phyloP scores from a whole-genome alignment of 2,329 filamentous ascomycete species.

The Aotearoamyces nothofagi region DNA sequence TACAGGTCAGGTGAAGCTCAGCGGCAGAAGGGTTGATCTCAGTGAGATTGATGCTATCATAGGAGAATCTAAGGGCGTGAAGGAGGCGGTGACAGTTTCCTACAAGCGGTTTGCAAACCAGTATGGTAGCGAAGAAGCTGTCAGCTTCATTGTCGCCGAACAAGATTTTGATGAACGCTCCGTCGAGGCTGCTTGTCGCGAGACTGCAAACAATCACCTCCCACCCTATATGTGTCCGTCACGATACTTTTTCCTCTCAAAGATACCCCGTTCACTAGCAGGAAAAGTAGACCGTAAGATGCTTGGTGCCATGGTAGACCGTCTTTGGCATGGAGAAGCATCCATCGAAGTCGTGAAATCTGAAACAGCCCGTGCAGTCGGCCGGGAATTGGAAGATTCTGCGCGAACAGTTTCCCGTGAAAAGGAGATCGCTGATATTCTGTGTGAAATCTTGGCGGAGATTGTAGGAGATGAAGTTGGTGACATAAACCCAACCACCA shows the following conservation, averaged over 20 bases:
- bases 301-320: no score
- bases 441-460: slow-evolving; percentile 1
- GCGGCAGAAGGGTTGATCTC: slow-evolving; percentile 47
- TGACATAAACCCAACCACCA: slow-evolving; percentile 2
- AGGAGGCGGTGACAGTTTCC: slow-evolving; percentile 14
- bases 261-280: slow-evolving; percentile 13
- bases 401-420: no score
- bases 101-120: slow-evolving; percentile 8
- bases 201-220: slow-evolving; percentile 8
- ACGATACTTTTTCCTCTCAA: slow-evolving; percentile 11
- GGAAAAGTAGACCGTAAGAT: slow-evolving; percentile 16
- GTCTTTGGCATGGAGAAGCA: no score
- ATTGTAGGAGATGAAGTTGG: not conserved
- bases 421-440: not conserved
- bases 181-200: slow-evolving; percentile 7
- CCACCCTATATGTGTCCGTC: slow-evolving; percentile 15
- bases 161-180: slow-evolving; percentile 3
- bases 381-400: slow-evolving; percentile 1
- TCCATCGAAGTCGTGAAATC: no score
- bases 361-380: no score
- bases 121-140: slow-evolving; percentile 13
- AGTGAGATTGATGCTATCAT: slow-evolving; percentile 44
- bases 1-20: slow-evolving; percentile 47
- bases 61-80: no score
- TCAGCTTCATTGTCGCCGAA: slow-evolving; percentile 14